phyloP scores from a whole-genome alignment of 2,329 filamentous ascomycete genomes.

The Xylariaceae sp. region DNA sequence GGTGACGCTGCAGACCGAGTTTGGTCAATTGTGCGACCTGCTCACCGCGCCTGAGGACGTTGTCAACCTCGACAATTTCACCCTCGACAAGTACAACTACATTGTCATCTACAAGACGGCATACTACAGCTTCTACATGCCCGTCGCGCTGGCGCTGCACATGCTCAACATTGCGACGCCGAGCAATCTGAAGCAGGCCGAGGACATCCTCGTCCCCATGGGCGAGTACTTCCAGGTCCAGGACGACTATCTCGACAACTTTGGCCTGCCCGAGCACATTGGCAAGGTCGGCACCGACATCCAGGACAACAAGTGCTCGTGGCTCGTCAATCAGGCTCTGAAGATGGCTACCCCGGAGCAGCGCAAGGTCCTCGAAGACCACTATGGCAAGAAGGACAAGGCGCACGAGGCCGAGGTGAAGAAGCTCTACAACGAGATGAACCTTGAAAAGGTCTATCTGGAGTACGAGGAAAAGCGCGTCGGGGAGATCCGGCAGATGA shows the following conservation, averaged over 20 bases:
- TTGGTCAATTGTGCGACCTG: constrained; percentile 90
- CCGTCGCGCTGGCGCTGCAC: constrained; percentile 83
- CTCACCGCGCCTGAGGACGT: constrained; percentile 92
- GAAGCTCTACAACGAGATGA: constrained; percentile 77
- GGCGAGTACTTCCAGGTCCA: constrained; percentile 99
- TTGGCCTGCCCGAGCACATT: constrained; percentile 83
- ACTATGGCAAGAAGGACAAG: constrained; percentile 90
- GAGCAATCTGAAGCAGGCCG: constrained; percentile 80
- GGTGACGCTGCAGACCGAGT: constrained; percentile 84
- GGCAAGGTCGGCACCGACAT: constrained; percentile 99
- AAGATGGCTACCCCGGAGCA: constrained; percentile 75
- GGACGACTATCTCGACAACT: constrained; percentile 98
- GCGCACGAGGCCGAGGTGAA: constrained; percentile 79
- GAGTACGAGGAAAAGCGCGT: constrained; percentile 87
- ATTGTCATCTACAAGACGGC: constrained; percentile 99
- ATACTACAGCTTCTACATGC: constrained; percentile 98
- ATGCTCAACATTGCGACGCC: constrained; percentile 78
- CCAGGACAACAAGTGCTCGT: constrained; percentile 99
- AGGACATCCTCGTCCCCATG: constrained; percentile 90
- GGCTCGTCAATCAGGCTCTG: constrained; percentile 93
- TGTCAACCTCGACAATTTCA: constrained; percentile 92
- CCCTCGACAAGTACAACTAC: constrained; percentile 89
- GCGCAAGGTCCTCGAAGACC: constrained; percentile 77
- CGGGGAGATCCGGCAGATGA: constrained; percentile 66
- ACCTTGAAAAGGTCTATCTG: constrained; percentile 75